These are phyloP conservation scores for Pleomassaria siparia DNA, from an alignment of 2,329 filamentous ascomycete species.

Conservation along the genomic window DNA sequence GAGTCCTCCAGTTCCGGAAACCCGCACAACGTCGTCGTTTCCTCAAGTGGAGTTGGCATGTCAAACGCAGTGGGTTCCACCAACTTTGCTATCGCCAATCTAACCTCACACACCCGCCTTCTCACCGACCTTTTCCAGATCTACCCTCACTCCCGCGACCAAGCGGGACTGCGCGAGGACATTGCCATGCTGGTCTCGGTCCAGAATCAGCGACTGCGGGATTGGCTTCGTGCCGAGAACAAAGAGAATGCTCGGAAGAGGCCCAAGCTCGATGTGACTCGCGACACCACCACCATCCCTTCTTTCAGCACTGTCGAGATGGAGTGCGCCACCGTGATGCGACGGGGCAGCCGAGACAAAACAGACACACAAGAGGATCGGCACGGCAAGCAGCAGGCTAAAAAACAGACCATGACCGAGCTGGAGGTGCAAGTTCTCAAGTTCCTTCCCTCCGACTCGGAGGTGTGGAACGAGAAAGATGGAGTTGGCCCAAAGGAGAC, in stretches of 20 bases:
- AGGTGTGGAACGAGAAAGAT: background rate
- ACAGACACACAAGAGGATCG: no score
- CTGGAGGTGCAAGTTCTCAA: background rate
- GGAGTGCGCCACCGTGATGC: no score
- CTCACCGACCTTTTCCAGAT: background rate
- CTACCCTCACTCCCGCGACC: slow-evolving; percentile 18
- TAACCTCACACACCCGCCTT: background rate
- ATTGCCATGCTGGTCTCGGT: slow-evolving; percentile 19
- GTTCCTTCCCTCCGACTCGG: background rate
- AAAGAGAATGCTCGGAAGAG: background rate
- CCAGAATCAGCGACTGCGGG: slow-evolving; percentile 15
- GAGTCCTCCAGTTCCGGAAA: no score
- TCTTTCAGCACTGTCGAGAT: no score
- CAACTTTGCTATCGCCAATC: no score
- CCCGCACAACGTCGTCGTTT: no score
- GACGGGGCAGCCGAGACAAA: background rate
- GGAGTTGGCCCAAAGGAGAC: no score
- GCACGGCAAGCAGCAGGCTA: no score
- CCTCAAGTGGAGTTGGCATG: no score
- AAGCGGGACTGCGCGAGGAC: slow-evolving; percentile 17
- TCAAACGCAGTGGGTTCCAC: no score
- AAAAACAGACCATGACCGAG: background rate
- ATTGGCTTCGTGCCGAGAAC: slow-evolving; percentile 14
- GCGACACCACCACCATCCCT: no score
- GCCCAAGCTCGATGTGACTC: background rate